Evolutionary conservation across 495 filamentous ascomycete species (phyloP), one percentile per base, ranked within the genome.

Genomic region (Gamarada debralockiae): DNA sequence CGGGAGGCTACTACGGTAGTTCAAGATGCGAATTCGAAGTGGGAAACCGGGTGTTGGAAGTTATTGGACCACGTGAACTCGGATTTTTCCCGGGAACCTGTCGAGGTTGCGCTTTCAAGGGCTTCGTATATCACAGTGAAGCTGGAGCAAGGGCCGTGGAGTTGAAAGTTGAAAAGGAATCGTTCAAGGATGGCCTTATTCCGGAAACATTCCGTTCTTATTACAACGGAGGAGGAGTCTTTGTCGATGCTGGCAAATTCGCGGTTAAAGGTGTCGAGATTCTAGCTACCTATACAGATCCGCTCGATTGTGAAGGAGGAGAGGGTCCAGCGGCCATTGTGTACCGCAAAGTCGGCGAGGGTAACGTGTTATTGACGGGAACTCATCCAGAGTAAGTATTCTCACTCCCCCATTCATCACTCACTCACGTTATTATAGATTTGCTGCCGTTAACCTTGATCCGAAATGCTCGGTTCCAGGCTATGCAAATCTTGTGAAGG

Each of bases 161-260:
- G 45, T 57, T 98, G 17, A 72, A 72, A 52, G 84, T 92, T 24
- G 72, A 78, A 22, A 86, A 84, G 62, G 74, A 70, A 10, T 73
- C 71, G 1, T 79, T 93, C 49, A 63, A 66, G n/a, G 61, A 65
- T 12, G 73, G 67, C 0, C 65, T 63, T 17, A 55, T 70, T n/a
- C 61, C 58, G 9, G 67, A 81, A 2, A 71, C 68, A 0, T 91
- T 97, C 59, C 73, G 74, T 39, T 84, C 80, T 10, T 98, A 98
- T 63, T 96, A 92, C 65, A 98, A 98, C 67, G 93, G 93, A 3
- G 93, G 93, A 2, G 92, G 95, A 9, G 83, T 95, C n/a, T 98
- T 96, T 73, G 86, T 95, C 9, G 84, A 93, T 70, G 86, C 88
- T 15, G 74, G 76, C 1, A 74, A 76, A 41, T 75, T 78, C 49